Evolutionary conservation across 441 rosid species (phyloP), one percentile per base, ranked within the genome.

Genomic region (Manihot esculenta): DNA sequence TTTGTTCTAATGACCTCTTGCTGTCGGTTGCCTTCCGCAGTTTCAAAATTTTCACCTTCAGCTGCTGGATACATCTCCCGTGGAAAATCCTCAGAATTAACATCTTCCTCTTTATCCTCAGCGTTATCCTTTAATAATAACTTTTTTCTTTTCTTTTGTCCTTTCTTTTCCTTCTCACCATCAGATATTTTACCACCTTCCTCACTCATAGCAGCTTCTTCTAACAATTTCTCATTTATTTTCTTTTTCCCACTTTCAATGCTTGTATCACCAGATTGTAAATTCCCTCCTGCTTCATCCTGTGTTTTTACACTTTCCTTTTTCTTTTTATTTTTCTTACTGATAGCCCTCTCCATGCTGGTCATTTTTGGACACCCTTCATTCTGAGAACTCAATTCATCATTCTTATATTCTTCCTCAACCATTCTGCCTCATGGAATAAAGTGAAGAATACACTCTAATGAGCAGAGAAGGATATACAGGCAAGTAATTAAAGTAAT

Each of bases 51-150:
- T 17, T 26, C 48, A 55, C 44, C 51, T 68, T 66, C 44, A 53
- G 72, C 50, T 12, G 51, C 62, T 49, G 10, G 15, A 68, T 66
- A 9, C 42, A 26, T 30, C 56, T 24, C 78, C 56, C 61, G 48
- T 47, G 21, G 66, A 60, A 50, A 45, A 44, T 33, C 56, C 59
- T 24, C 51, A 24, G 27, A 53, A 49, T 30, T 50, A 38, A 2
- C 44, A 55, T 58, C 76, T 60, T 49, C 42, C 11, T 59, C 71
- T 56, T 58, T 72, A 57, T 8, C 53, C 51, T 24, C 55, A 72
- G 18, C 33, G 24, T 9, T 20, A 23, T 54, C 47, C 65, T 0
- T 13, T 44, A 56, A 3, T 6, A 27, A 35, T 72, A 57, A 63
- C 10, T 18, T 54, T 26, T 60, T 72, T 30, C 70, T 74, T 35